Evolutionary conservation across 2,329 filamentous ascomycete genomes (phyloP).

Genomic region (Chaetomiaceae sp.): DNA sequence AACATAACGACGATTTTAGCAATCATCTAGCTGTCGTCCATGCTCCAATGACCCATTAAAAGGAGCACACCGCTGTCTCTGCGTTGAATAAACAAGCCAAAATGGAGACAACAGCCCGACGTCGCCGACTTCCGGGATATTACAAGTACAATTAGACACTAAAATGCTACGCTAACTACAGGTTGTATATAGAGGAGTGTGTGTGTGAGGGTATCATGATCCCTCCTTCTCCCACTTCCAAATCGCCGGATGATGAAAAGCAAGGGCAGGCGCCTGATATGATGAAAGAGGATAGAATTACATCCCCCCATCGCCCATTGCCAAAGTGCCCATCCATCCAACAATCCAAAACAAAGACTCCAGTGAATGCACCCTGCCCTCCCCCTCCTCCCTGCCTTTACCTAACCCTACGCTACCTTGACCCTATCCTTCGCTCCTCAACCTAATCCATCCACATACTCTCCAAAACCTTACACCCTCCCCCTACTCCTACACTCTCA

Average conservation of each 20-base stretch:
- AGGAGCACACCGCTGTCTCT: no score
- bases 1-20: no score
- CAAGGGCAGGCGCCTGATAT: neutral
- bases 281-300: neutral
- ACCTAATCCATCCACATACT: neutral
- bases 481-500: neutral
- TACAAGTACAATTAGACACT: slow-evolving; percentile 19
- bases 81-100: no score
- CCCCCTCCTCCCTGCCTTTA: neutral
- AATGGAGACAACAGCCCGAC: no score
- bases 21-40: no score
- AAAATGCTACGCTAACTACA: slow-evolving; percentile 8
- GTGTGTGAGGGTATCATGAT: slow-evolving; percentile 18
- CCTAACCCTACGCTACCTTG: no score
- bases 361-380: slow-evolving; percentile 6
- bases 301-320: neutral
- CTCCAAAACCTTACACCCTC: neutral
- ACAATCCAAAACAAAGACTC: slow-evolving; percentile 7
- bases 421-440: neutral
- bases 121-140: no score
- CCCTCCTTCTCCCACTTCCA: neutral
- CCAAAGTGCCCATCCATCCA: neutral
- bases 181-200: slow-evolving; percentile 7
- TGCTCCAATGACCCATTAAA: no score
- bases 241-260: neutral